Conservation (phyloP, 169 alveolate species). For the Cystoisospora suis region DNA sequence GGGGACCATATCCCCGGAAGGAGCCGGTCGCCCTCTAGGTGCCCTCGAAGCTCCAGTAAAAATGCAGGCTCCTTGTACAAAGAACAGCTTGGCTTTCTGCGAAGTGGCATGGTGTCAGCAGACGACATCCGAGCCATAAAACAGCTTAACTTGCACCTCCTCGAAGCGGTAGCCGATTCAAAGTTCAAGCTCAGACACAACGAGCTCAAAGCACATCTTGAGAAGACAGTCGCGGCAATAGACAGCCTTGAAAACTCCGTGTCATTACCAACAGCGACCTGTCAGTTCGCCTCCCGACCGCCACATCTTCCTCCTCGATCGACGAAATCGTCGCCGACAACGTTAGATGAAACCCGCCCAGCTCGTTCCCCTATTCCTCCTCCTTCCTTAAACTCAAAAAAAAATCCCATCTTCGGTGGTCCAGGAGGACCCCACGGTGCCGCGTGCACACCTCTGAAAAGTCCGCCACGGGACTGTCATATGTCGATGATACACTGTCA, state of each 20-base stretch:
- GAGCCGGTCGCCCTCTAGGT: no score
- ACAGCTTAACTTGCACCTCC: not conserved
- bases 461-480: no score
- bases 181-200: conserved; percentile 12
- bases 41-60: no score
- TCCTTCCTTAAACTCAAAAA: not conserved
- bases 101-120: not conserved
- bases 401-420: not conserved
- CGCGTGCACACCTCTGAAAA: not conserved
- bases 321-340: not conserved
- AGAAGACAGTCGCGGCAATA: conserved; percentile 2
- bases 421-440: not conserved
- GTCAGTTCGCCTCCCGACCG: not conserved
- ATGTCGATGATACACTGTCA: no score
- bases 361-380: not conserved
- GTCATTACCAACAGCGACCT: not conserved
- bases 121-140: conserved; percentile 8
- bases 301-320: not conserved
- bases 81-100: conserved; percentile 3
- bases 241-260: not conserved
- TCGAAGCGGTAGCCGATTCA: not conserved
- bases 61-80: conserved; percentile 3
- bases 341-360: not conserved
- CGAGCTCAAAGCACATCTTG: conserved; percentile 13
- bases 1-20: no score